Evolutionary conservation across 768 basidiomycete genomes (phyloP).

Genomic region (Lyophyllum semitale): DNA sequence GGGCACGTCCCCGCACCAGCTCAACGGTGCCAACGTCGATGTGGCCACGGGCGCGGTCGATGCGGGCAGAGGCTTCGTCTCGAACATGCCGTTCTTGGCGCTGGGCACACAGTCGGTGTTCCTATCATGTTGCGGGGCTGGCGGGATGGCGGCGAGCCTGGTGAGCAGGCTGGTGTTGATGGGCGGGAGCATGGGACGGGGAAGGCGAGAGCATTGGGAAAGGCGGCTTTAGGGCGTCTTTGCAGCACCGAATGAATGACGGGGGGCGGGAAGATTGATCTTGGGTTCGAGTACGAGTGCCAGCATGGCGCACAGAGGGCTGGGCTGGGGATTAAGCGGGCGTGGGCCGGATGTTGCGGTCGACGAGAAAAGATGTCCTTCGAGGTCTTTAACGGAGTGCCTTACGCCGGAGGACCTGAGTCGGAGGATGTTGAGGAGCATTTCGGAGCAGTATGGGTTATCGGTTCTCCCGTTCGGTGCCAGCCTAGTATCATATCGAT

Average conservation of each 20-base stretch:
- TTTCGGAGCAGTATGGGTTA: constrained; percentile 55
- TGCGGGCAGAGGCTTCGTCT: constrained; percentile 38
- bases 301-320: constrained; percentile 21
- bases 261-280: constrained; percentile 31
- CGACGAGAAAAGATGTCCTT: constrained; percentile 84
- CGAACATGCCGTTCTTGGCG: constrained; percentile 76
- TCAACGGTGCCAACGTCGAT: constrained; percentile 31
- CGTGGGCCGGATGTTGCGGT: constrained; percentile 43
- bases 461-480: constrained; percentile 82
- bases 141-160: constrained; percentile 65
- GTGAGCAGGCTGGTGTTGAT: constrained; percentile 54
- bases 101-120: constrained; percentile 67
- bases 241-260: constrained; percentile 11
- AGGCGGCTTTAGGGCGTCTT: constrained; percentile 3
- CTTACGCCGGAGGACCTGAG: constrained; percentile 87
- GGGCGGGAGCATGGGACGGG: constrained; percentile 42
- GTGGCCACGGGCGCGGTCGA: constrained; percentile 35
- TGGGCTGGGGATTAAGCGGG: constrained; percentile 13
- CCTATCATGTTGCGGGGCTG: constrained; percentile 34
- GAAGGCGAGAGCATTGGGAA: constrained; percentile 16
- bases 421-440: constrained; percentile 79
- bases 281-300: constrained; percentile 43
- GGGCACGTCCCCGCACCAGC: constrained; percentile 53
- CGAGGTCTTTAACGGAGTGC: constrained; percentile 84
- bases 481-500: constrained; percentile 78